Evolutionary conservation across 164 flowering plant genomes (phyloP).

Genomic region (Saururus chinensis): DNA sequence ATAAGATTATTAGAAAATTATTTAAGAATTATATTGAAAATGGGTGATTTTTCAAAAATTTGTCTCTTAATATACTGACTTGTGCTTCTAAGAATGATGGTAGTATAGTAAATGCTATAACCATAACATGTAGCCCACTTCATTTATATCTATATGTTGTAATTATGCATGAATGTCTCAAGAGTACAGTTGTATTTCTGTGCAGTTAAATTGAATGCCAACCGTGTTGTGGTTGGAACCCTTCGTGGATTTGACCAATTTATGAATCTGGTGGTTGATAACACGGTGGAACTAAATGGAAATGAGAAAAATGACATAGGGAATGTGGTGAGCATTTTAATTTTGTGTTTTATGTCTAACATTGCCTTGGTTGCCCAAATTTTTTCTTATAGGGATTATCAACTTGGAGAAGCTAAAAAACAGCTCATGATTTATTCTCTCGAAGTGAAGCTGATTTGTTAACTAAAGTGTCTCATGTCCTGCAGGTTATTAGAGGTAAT

Average conservation of each 20-base stretch:
- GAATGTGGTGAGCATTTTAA: slow-evolving; percentile 46
- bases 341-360: not conserved
- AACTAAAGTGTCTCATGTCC: not conserved
- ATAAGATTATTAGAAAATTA: too few relatives aligned
- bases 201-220: slow-evolving; percentile 75
- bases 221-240: slow-evolving; percentile 62
- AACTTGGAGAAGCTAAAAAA: not conserved
- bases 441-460: not conserved
- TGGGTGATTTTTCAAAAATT: too few relatives aligned
- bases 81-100: too few relatives aligned
- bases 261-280: slow-evolving; percentile 76
- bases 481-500: slow-evolving; percentile 37
- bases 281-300: slow-evolving; percentile 57
- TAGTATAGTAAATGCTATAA: too few relatives aligned
- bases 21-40: too few relatives aligned
- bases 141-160: not conserved
- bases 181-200: not conserved
- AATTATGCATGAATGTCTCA: not conserved
- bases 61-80: not conserved
- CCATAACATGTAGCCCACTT: not conserved
- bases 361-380: not conserved
- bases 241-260: slow-evolving; percentile 80
- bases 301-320: slow-evolving; percentile 65
- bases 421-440: too few relatives aligned
- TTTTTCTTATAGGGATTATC: too few relatives aligned